Conservation (phyloP, 2,329 filamentous ascomycete genomes). For the Biscogniauxia marginata region DNA sequence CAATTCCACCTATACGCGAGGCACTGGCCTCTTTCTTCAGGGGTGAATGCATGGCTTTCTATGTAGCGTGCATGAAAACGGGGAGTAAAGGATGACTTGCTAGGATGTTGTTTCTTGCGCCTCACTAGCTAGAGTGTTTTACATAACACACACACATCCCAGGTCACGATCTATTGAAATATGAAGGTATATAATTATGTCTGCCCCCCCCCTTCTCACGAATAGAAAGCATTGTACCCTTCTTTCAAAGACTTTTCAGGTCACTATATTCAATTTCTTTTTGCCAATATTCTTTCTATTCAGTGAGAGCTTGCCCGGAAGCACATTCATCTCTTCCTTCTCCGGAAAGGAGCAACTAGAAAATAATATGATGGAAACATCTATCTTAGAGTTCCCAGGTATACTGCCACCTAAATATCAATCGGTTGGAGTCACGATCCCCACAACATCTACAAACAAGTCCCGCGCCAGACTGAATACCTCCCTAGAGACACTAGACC, state of each 20-base stretch:
- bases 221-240: not conserved
- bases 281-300: not conserved
- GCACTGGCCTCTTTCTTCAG: not conserved
- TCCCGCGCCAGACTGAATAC: not conserved
- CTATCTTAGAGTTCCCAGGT: not conserved
- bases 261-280: not conserved
- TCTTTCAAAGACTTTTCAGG: not conserved
- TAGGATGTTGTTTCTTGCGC: not conserved
- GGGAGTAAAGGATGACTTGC: not conserved
- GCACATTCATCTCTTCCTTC: no score
- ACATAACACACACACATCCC: not conserved
- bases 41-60: not conserved
- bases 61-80: not conserved
- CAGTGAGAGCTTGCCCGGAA: no score
- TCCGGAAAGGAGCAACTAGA: no score
- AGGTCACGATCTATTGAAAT: not conserved
- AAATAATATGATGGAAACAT: not conserved
- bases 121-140: not conserved
- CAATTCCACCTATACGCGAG: not conserved
- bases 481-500: not conserved
- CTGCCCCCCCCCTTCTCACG: not conserved
- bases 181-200: not conserved
- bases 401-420: not conserved
- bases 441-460: not conserved
- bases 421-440: not conserved